Base-by-base conservation (phyloP, 495 filamentous ascomycete genomes). In the Penicillium antarcticum region DNA sequence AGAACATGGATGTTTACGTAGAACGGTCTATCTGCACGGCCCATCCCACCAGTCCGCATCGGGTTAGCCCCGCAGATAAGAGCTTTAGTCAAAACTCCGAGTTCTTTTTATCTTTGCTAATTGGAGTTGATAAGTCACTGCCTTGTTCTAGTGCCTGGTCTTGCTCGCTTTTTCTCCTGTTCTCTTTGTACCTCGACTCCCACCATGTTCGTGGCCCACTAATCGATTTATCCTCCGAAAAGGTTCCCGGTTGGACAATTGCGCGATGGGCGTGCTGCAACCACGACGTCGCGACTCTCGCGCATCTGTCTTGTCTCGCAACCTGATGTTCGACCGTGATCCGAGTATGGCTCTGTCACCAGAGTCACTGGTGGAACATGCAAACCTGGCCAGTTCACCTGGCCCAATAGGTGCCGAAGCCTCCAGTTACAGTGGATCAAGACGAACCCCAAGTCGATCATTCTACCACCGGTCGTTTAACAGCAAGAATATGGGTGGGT, bases 391-490 rank as follows among this genome's bases (percentile, higher is more conserved):
- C 50, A 70, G 61, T 52, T 61, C 66, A 23, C 64, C 70, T 23
- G 60, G 61, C 14, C 53, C 56, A n/a, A 51, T 57, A 29, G 65
- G 65, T 8, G 40, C 63, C 3, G 74, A 77, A 12, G 62, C 77
- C 5, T 68, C 69, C 8, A 65, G 64, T 43, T 61, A 67, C 53
- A 62, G 64, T 35, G 68, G 64, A 16, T 60, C 68, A 41, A 77
- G 86, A 54, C 76, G 85, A 60, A 86, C 87, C 32, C 87, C 88
- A 6, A 83, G 82, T 35, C 80, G 90, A 46, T 92, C 89, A 4
- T 94, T 88, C 55, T 84, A 88, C 47, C 88, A 91, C 52, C 81
- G 87, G 29, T 85, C 88, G 5, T 77, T 87, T 34, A 81, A 86
- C 55, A 81, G 80, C 26, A 63, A 80, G 24, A 63, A 79, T 51